A percentile compares a stretch with the other conserved stretches of the same genome.
These are phyloP conservation scores for Arthrobotrys megalospora DNA, from an alignment of 2,329 filamentous ascomycete genomes.

Conservation along the genomic window DNA sequence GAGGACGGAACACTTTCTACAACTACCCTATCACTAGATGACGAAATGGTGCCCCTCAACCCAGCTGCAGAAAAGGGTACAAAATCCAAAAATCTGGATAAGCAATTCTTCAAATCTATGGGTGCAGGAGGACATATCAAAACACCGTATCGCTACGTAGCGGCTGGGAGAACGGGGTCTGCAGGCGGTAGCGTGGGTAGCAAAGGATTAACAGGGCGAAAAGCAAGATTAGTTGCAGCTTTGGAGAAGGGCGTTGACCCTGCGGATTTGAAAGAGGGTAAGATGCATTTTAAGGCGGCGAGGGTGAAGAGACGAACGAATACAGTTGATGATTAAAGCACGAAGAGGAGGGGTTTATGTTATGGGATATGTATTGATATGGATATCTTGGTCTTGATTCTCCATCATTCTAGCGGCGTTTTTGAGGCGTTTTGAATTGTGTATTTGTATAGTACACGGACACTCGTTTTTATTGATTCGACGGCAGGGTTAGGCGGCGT, in stretches of 20 bases:
- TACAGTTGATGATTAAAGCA: constrained; percentile 46
- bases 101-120: constrained; percentile 84
- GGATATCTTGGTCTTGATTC: not conserved
- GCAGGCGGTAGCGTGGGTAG: constrained; percentile 64
- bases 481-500: constrained; percentile 1
- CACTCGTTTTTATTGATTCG: not conserved
- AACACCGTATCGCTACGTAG: constrained; percentile 92
- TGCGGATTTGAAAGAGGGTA: constrained; percentile 79
- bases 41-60: constrained; percentile 62
- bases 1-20: constrained; percentile 12
- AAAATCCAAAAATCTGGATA: constrained; percentile 85
- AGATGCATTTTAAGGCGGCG: constrained; percentile 95
- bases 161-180: constrained; percentile 78
- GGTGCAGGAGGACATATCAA: constrained; percentile 77
- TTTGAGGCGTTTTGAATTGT: constrained; percentile 20
- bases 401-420: constrained; percentile 21
- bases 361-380: constrained; percentile 22
- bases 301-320: constrained; percentile 74
- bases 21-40: constrained; percentile 57
- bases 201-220: constrained; percentile 85
- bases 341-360: constrained; percentile 62
- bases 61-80: constrained; percentile 72
- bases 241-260: constrained; percentile 88
- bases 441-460: constrained; percentile 8
- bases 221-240: constrained; percentile 83